Evolutionary conservation across 345 rosid genomes (phyloP), one percentile per base, ranked within the genome.

Genomic region (Syzygium aromaticum): DNA sequence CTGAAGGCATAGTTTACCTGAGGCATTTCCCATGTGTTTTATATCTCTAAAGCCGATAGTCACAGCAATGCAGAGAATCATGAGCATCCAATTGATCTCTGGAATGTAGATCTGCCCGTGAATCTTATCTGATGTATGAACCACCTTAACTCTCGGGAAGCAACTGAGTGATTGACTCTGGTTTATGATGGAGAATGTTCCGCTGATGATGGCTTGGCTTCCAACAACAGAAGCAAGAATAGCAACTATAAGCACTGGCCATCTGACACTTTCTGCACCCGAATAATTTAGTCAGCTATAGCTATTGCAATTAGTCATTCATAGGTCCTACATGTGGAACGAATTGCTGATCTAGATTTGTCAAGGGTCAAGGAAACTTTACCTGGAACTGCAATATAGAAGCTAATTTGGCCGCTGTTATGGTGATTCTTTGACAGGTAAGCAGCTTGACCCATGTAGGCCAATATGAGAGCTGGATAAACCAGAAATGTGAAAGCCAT

Each of bases 41-140:
- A 87, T 88, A 84, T 88, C 90, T 84, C 90, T 86, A 28, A 88
- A 88, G 33, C 90, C 90, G 1, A 88, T 88, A 13, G 88, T 86
- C 54, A 88, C 90, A 15, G 86, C 88, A 0, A 88, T 63, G 90
- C 90, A 88, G n/a, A 86, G 91, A 73, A 90, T 88, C 94, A 91
- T 92, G 87, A 92, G 92, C 84, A 91, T 91, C 94, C 94, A 92
- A 46, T 91, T 92, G 87, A 92, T 89, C 89, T 92, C 94, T 27
- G 94, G 94, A 51, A 92, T 90, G 86, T 92, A 92, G 57, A 92
- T 91, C 89, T 92, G 94, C 51, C 94, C 94, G 3, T 92, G 94
- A 77, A 92, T 90, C 88, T 91, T 90, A 56, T 87, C 91, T 21
- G 94, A 92, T 22, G 94, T 92, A 87, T 89, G 94, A 38, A 92